Percentiles rank a stretch among this genome's conserved stretches.
These are phyloP conservation scores for Neofusicoccum sp. DNA, from an alignment of 2,329 filamentous ascomycete genomes.

Conservation along the genomic window DNA sequence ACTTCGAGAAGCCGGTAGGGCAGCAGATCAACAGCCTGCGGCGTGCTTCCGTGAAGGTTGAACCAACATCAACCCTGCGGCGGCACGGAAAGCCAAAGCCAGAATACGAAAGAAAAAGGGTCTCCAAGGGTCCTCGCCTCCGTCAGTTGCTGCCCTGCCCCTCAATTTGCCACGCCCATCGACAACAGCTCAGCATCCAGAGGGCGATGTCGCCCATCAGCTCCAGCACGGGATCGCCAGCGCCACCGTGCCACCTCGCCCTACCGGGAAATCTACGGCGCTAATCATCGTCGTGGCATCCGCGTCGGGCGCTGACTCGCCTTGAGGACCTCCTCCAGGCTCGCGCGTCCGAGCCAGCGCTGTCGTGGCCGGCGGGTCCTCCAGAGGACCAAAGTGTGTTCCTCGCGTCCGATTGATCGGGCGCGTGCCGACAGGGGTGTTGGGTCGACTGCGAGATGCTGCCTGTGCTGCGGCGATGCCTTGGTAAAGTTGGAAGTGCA, in stretches of 20 bases:
- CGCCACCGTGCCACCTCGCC: not conserved
- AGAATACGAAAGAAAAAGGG: not conserved
- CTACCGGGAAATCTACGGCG: not conserved
- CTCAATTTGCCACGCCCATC: not conserved
- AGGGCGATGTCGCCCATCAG: not conserved
- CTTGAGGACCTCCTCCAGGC: not conserved
- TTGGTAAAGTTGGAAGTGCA: not conserved
- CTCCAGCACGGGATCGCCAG: not conserved
- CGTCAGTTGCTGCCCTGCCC: not conserved
- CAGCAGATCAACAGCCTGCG: constrained; percentile 2
- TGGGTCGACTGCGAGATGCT: not conserved
- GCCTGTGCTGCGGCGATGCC: not conserved
- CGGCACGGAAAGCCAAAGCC: not conserved
- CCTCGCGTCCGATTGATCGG: not conserved
- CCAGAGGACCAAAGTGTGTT: not conserved
- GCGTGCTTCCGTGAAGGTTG: no score
- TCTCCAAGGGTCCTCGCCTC: not conserved
- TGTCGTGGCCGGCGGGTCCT: not conserved
- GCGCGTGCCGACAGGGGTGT: not conserved
- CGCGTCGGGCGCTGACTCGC: not conserved
- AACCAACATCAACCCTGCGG: not conserved
- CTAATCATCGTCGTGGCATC: constrained; percentile 5
- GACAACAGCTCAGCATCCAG: not conserved
- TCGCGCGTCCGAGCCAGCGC: constrained; percentile 9
- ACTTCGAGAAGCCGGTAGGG: not conserved